Base-by-base conservation (phyloP, 2,329 filamentous ascomycete genomes). In the Calonectria montana region DNA sequence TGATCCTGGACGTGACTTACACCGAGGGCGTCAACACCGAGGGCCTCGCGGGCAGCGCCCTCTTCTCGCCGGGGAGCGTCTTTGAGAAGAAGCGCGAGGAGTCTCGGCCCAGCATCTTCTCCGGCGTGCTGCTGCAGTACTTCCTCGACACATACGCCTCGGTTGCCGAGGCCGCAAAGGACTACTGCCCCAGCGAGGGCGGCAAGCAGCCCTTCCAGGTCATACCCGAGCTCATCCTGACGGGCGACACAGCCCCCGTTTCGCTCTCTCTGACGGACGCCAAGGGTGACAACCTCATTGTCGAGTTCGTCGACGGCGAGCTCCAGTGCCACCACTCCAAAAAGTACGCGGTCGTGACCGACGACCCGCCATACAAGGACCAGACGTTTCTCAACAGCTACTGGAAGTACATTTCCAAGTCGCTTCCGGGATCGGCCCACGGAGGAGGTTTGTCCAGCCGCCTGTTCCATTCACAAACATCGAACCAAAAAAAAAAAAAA, bases 21-120 rank as follows among this genome's bases (percentile, higher is more conserved):
- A 68, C 39, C 13, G 76, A 76, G 65, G 63, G 74, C 10, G 27
- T 73, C 35, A 77, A 77, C 61, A 37, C 69, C 5, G 43, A 69
- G 31, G 71, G 74, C 13, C 66, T 76, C 3, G 27, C 72, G 2
- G 72, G 61, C 4, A 76, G 73, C 70, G 47, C 70, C 43, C 57
- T 82, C 71, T 45, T 80, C 57, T 48, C 77, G 70, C 27, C 69
- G 45, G 25, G 80, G 75, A 16, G 70, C 72, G 50, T 78, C 72
- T 37, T 79, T 39, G 25, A 75, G 73, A 31, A 74, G 73, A 39
- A 59, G 21, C 59, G 71, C 35, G 55, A 72, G 21, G 47, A 13
- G 16, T 35, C 37, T 15, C 43, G 59, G 1, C 50, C 47, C 12
- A 69, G 71, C 13, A 45, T 77, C 21, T 75, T 68, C 31, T 53